Percentiles rank a stretch among this genome's conserved stretches.
Conservation (phyloP, 805 yeast genomes). For the Grigorovia transvaalensis region DNA sequence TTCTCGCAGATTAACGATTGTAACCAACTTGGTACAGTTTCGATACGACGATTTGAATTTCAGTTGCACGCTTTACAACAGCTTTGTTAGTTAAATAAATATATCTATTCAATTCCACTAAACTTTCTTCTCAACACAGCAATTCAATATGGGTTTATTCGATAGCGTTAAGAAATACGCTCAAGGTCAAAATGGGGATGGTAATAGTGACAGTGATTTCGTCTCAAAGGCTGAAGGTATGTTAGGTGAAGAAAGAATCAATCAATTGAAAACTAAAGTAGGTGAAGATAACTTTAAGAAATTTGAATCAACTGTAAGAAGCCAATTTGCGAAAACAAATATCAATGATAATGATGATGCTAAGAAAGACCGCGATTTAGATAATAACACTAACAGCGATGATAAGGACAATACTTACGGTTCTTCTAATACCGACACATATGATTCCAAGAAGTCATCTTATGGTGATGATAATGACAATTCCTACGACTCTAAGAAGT, state of each 20-base stretch:
- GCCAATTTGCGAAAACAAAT: constrained; percentile 20
- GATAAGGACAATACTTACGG: constrained; percentile 14
- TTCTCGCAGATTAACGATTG: no score
- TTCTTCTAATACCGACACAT: constrained; percentile 3
- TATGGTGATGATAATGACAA: constrained; percentile 24
- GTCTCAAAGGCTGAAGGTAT: constrained; percentile 23
- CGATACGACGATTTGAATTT: no score
- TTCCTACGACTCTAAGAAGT: constrained; percentile 19
- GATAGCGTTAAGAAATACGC: constrained; percentile 27
- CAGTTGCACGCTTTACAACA: no score
- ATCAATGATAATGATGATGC: constrained; percentile 15
- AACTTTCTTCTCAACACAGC: neutral
- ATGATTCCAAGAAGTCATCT: constrained; percentile 1
- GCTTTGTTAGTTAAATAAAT: neutral
- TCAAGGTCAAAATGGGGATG: constrained; percentile 11
- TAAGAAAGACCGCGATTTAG: constrained; percentile 10
- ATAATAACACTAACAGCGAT: constrained; percentile 16
- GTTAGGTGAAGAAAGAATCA: constrained; percentile 25
- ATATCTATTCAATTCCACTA: neutral
- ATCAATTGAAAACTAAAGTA: constrained; percentile 20
- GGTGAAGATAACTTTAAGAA: constrained; percentile 26
- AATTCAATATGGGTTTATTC: constrained; percentile 34
- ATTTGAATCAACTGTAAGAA: constrained; percentile 22
- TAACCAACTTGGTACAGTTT: no score
- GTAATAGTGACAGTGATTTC: constrained; percentile 21